Evolutionary conservation across 306 rosid genomes (phyloP).

Genomic region (Citrullus amarus): DNA sequence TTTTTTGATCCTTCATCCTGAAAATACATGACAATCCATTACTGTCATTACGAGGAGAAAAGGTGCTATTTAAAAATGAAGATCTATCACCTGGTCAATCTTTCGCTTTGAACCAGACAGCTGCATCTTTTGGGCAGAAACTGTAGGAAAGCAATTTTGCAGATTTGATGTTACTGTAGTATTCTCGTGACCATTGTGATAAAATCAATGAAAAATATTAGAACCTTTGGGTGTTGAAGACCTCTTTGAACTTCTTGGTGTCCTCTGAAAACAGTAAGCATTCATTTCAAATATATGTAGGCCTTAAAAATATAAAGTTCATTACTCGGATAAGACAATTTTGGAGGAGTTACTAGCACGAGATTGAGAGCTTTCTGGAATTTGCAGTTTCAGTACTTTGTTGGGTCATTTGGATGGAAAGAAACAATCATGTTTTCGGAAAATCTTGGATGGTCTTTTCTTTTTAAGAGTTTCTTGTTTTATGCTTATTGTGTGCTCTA

Average conservation of each 20-base stretch:
- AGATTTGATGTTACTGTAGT: constrained; percentile 10
- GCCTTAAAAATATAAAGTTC: neutral
- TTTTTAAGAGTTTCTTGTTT: neutral
- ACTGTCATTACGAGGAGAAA: constrained; percentile 4
- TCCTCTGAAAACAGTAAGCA: constrained; percentile 37
- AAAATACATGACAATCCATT: neutral
- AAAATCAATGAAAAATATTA: constrained; percentile 7
- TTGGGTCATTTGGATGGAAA: neutral
- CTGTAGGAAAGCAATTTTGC: constrained; percentile 30
- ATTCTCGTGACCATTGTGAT: constrained; percentile 9
- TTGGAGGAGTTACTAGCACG: neutral
- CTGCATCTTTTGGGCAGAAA: constrained; percentile 41
- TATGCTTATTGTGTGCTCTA: neutral
- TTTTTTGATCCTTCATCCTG: neutral
- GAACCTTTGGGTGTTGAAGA: constrained; percentile 48
- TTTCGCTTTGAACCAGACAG: constrained; percentile 45
- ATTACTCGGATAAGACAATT: neutral
- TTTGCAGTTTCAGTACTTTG: neutral
- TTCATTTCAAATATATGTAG: neutral
- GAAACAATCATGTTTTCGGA: neutral
- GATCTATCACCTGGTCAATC: constrained; percentile 31
- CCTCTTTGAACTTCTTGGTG: constrained; percentile 36
- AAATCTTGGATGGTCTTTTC: neutral
- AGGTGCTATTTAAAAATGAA: neutral
- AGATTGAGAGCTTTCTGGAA: neutral